Percentiles rank a stretch among this genome's conserved stretches.
Conservation (phyloP, 2,329 filamentous ascomycete species). For the Cadophora sp. region DNA sequence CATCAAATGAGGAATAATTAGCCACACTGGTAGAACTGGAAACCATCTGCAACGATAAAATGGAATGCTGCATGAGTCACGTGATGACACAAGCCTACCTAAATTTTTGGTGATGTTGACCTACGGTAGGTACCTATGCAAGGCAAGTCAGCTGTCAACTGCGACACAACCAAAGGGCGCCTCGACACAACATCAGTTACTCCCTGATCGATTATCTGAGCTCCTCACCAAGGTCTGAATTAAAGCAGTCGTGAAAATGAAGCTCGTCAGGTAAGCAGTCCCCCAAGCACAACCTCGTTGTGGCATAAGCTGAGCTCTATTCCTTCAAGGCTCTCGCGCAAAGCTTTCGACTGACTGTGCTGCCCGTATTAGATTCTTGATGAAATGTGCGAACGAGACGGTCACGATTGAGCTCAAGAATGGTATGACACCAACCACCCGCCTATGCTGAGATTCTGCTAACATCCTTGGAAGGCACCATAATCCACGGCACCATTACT, state of each 20-base stretch:
- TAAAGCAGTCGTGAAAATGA: conserved; percentile 67
- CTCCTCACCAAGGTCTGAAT: neutral
- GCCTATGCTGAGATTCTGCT: conserved; percentile 6
- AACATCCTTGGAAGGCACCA: conserved; percentile 70
- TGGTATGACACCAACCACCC: conserved; percentile 60
- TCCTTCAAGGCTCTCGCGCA: conserved; percentile 49
- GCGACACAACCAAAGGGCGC: neutral
- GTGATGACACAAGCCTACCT: neutral
- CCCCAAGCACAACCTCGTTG: conserved; percentile 37
- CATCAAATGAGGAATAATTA: too few relatives aligned
- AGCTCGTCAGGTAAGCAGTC: conserved; percentile 86
- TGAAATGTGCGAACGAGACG: conserved; percentile 99
- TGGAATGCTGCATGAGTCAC: neutral
- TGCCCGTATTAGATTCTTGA: conserved; percentile 77
- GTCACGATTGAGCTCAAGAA: conserved; percentile 99
- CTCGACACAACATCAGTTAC: neutral
- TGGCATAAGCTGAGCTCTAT: conserved; percentile 55
- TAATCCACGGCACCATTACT: conserved; percentile 95
- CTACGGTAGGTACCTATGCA: neutral
- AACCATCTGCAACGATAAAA: too few relatives aligned
- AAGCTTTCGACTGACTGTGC: conserved; percentile 46
- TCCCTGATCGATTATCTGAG: neutral
- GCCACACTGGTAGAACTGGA: too few relatives aligned
- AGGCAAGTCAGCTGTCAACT: neutral
- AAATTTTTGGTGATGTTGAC: conserved; percentile 5